phyloP scores from a whole-genome alignment of 495 filamentous ascomycete genomes.

The Parathielavia appendiculata region DNA sequence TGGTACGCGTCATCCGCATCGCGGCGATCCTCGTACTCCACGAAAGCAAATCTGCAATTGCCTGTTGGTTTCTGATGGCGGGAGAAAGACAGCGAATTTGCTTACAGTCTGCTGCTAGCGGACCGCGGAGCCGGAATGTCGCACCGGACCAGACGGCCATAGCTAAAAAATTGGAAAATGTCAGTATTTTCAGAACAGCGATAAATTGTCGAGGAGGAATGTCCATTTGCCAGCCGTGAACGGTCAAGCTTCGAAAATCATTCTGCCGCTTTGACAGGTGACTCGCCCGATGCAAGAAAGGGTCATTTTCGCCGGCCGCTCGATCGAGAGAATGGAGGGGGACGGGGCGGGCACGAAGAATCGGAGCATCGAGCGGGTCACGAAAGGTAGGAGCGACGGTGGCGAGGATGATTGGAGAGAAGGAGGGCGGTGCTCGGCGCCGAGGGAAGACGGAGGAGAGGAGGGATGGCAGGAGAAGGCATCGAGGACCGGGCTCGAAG shows the following conservation, averaged over 20 bases:
- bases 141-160: slow-evolving; percentile 96
- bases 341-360: slow-evolving; percentile 32
- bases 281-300: slow-evolving; percentile 36
- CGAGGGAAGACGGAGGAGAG: slow-evolving; percentile 35
- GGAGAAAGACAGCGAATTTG: slow-evolving; percentile 24
- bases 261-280: slow-evolving; percentile 33
- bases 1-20: slow-evolving; percentile 99
- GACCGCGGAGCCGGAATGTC: slow-evolving; percentile 96
- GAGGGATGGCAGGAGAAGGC: slow-evolving; percentile 30
- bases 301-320: slow-evolving; percentile 49
- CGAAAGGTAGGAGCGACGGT: slow-evolving; percentile 27
- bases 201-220: slow-evolving; percentile 15
- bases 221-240: slow-evolving; percentile 24
- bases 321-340: slow-evolving; percentile 45
- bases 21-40: slow-evolving; percentile 98
- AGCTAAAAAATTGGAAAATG: slow-evolving; percentile 54
- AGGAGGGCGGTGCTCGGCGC: slow-evolving; percentile 33
- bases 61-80: not conserved
- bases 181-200: slow-evolving; percentile 35
- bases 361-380: slow-evolving; percentile 26
- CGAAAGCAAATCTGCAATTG: slow-evolving; percentile 81
- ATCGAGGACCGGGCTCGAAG: slow-evolving; percentile 40
- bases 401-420: slow-evolving; percentile 29
- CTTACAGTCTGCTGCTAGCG: slow-evolving; percentile 89
- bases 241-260: slow-evolving; percentile 25